These are phyloP conservation scores for Mycena olivaceomarginata DNA, from an alignment of 768 basidiomycete species.

Conservation along the genomic window DNA sequence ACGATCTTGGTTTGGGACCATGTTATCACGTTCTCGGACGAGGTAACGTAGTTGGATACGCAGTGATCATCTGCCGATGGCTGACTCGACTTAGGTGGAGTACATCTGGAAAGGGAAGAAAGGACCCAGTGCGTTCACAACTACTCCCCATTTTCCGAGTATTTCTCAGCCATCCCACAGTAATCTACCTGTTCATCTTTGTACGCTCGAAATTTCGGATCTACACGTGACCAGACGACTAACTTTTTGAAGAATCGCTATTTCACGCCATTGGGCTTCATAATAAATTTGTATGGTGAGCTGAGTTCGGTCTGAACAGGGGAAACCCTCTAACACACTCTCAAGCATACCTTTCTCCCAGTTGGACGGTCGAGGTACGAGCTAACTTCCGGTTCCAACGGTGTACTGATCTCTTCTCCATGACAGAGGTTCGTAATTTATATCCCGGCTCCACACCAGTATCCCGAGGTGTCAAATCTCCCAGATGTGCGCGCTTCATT, in stretches of 20 bases:
- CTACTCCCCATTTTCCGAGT: neutral
- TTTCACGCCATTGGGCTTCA: constrained; percentile 65
- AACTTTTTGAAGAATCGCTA: constrained; percentile 62
- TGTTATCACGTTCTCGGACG: constrained; percentile 56
- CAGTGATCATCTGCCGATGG: neutral
- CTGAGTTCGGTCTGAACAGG: neutral
- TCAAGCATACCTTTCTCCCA: constrained; percentile 43
- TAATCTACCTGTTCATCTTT: constrained; percentile 57
- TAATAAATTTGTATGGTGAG: constrained; percentile 57
- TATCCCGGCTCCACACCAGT: neutral
- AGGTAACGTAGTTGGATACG: constrained; percentile 31
- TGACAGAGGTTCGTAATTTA: constrained; percentile 34
- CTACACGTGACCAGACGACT: neutral
- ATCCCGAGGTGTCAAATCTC: neutral
- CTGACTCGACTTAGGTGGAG: constrained; percentile 46
- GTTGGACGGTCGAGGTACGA: constrained; percentile 46
- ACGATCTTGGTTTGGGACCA: constrained; percentile 60
- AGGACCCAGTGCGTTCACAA: constrained; percentile 48
- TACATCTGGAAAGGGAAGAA: constrained; percentile 59
- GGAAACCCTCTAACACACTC: neutral
- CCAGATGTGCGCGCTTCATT: constrained; percentile 54
- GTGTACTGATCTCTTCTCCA: neutral
- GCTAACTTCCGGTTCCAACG: constrained; percentile 3
- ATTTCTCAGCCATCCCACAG: constrained; percentile 40
- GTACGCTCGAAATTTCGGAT: constrained; percentile 42